Base-by-base conservation (phyloP, 805 yeast species). In the Isabelozyma pseudorhagii region DNA sequence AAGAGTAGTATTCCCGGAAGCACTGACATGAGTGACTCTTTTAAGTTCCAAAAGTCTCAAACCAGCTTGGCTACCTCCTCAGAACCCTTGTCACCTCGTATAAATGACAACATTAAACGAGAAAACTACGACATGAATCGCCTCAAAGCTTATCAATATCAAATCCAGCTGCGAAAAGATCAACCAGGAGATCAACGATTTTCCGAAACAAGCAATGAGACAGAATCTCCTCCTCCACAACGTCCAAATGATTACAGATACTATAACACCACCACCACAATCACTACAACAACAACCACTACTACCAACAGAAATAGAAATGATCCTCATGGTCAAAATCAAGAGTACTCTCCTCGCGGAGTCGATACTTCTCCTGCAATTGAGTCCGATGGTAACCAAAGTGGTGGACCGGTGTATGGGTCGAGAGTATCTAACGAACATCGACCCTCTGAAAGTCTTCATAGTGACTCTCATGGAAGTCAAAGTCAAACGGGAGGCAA, bases 101-200 rank as follows among this genome's bases (percentile, higher is more conserved):
- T 47, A 3, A 43, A 25, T 14, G 51, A 54, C 36, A 40, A 42
- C 6, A 49, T 49, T 9, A 51, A 48, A 27, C 42, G 39, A 4
- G 49, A 50, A 13, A 52, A 51, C 38, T 52, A 54, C 40, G 61
- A 56, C 15, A 31, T 55, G 39, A 51, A 58, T 25, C 46, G 61
- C 5, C 55, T 58, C 57, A 51, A 51, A n/a, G 58, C 61, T 2
- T 42, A 42, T 17, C 59, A 53, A 41, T 53, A 49, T 13, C 36
- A 31, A 8, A 41, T 13, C 10, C 44, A 36, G 34, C 38, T 38
- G 31, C 31, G 18, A 5, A 31, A 28, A 31, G 36, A 31, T 10
- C 36, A 31, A 31, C n/a, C 10, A 31, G 36, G 4, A 3, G 36
- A 31, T 31, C 10, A 9, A 31, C 36, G 36, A 9, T 31, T 31